Evolutionary conservation across 495 filamentous ascomycete genomes (phyloP).

Genomic region (Aspergillus panamensis): DNA sequence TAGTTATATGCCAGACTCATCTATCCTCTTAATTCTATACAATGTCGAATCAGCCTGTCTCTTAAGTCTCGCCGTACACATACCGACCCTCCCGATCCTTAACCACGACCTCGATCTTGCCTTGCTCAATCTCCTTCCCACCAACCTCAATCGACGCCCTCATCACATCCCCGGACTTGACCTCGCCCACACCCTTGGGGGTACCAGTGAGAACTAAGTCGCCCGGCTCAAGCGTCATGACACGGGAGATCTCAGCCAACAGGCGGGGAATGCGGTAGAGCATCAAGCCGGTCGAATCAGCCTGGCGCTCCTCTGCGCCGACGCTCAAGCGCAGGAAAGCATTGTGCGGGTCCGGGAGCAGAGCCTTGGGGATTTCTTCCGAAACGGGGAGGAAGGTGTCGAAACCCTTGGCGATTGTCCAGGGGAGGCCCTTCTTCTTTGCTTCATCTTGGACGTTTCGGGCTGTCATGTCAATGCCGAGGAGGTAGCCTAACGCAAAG

Average conservation of each 20-base stretch:
- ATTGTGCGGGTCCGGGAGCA: constrained; percentile 82
- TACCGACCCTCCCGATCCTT: constrained; percentile 60
- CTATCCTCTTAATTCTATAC: background rate
- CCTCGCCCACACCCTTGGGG: constrained; percentile 90
- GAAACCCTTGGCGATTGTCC: constrained; percentile 93
- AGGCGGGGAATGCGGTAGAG: constrained; percentile 84
- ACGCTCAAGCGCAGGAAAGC: constrained; percentile 80
- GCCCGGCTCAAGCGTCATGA: constrained; percentile 91
- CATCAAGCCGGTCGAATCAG: constrained; percentile 88
- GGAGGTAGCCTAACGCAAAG: constrained; percentile 61
- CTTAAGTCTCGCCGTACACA: constrained; percentile 45
- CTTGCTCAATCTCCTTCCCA: constrained; percentile 83
- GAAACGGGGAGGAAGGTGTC: constrained; percentile 92
- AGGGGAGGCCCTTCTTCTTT: constrained; percentile 95
- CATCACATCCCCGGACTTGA: constrained; percentile 85
- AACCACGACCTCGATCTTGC: constrained; percentile 77
- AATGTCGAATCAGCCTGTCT: background rate
- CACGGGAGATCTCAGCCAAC: constrained; percentile 82
- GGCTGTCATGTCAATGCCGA: constrained; percentile 91
- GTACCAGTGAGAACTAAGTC: constrained; percentile 94
- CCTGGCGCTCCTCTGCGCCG: constrained; percentile 68
- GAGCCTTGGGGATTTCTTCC: constrained; percentile 68
- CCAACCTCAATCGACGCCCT: constrained; percentile 74
- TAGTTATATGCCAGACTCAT: background rate
- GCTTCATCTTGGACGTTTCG: constrained; percentile 92